Base-by-base conservation (phyloP, 345 rosid genomes). In the Barbarea vulgaris region DNA sequence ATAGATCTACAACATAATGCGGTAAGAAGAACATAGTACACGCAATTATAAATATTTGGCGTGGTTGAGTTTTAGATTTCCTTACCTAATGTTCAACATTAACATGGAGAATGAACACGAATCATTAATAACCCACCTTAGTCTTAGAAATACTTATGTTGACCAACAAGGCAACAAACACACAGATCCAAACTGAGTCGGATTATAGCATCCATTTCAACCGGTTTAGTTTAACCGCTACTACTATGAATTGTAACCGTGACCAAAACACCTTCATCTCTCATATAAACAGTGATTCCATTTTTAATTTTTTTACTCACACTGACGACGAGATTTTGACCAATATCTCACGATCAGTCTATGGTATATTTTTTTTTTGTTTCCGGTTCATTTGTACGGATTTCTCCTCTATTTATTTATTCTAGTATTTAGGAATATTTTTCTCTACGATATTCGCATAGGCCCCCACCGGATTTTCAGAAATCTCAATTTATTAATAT, bases 401-500 rank as follows among this genome's bases (percentile, higher is more conserved):
- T 47, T 61, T 44, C 24, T 15, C 68, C 50, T 42, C 64, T 79
- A 68, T 68, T 68, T 67, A 79, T 62, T 55, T 73, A 79, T 74
- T 70, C 62, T 55, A n/a, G n/a, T n/a, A 57, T 69, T 44, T 64
- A 64, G 24, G 61, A 70, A 77, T 55, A 70, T 34, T 34, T 54
- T 64, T 22, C 33, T n/a, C 30, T 22, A 17, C 61, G 65, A 69
- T 62, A 69, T 76, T 67, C 69, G 60, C 36, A 75, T 73, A 73
- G 76, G 67, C 82, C 76, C 83, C 79, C 66, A 86, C 86, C 82
- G 78, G 87, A 86, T 86, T 91, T 86, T 83, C 72, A 72, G 81
- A 89, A 85, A 84, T 72, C 64, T 72, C 73, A 27, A 27, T 47
- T 55, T 44, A 44, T 31, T 22, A 69, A 17, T 56, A 74, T 15